phyloP scores from a whole-genome alignment of 768 basidiomycete genomes.

The Mycena polygramma region DNA sequence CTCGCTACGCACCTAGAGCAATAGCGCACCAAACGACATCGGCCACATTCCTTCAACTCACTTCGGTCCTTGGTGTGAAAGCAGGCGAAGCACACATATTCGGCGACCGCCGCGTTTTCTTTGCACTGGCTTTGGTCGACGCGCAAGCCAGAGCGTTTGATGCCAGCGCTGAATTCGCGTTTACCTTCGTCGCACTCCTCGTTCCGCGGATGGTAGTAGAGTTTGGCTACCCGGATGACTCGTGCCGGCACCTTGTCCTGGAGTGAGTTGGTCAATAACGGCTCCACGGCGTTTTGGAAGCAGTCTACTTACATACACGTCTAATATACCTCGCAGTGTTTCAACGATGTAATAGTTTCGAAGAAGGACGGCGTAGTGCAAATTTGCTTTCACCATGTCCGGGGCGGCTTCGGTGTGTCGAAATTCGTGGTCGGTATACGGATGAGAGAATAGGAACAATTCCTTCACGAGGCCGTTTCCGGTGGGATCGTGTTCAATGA shows the following conservation, averaged over 20 bases:
- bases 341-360: no score
- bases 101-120: background rate
- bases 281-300: no score
- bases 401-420: background rate
- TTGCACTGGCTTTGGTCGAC: slow-evolving; percentile 6
- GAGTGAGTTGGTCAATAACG: no score
- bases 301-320: no score
- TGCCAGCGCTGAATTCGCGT: background rate
- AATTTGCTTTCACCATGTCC: background rate
- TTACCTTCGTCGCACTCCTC: background rate
- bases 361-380: no score
- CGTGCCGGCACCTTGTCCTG: background rate
- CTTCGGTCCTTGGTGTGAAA: background rate
- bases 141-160: background rate
- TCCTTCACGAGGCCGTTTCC: slow-evolving; percentile 13
- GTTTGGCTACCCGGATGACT: background rate
- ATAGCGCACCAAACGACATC: background rate
- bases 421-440: background rate
- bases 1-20: slow-evolving; percentile 3
- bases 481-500: slow-evolving; percentile 12
- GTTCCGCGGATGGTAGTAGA: background rate
- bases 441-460: slow-evolving; percentile 16
- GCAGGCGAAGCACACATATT: background rate
- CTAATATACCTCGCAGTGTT: no score
- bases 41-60: background rate